phyloP scores from a whole-genome alignment of 208 protist genomes.

The Herpetomonas tarakana region DNA sequence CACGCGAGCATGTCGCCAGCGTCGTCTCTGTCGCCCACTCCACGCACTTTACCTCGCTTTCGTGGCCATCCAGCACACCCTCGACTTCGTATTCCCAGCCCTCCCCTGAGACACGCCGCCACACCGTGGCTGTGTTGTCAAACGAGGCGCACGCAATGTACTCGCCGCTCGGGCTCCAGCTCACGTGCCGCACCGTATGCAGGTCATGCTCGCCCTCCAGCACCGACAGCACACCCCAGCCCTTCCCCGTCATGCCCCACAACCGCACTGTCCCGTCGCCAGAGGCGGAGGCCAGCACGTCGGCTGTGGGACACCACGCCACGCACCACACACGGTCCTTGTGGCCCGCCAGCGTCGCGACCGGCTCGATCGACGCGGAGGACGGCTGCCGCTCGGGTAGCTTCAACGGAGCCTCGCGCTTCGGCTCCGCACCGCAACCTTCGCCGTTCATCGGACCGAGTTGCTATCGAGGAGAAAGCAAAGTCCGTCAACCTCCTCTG shows the following conservation, averaged over 20 bases:
- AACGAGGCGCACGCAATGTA: slow-evolving; percentile 83
- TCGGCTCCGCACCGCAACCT: not conserved
- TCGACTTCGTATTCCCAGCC: slow-evolving; percentile 67
- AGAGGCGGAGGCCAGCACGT: slow-evolving; percentile 70
- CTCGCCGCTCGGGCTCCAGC: slow-evolving; percentile 78
- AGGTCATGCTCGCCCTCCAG: slow-evolving; percentile 66
- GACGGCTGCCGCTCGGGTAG: slow-evolving; percentile 9
- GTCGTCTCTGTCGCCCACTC: slow-evolving; percentile 73
- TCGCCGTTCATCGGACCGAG: not conserved
- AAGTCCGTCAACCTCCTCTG: too few relatives aligned
- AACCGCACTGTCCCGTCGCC: slow-evolving; percentile 68
- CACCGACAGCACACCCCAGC: slow-evolving; percentile 2
- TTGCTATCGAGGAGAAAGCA: not conserved
- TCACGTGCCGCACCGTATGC: slow-evolving; percentile 75
- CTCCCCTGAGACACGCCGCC: slow-evolving; percentile 34
- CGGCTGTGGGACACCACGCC: slow-evolving; percentile 66
- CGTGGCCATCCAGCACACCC: slow-evolving; percentile 84
- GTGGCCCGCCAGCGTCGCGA: slow-evolving; percentile 56
- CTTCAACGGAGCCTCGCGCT: slow-evolving; percentile 15
- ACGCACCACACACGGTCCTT: slow-evolving; percentile 83
- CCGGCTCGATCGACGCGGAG: slow-evolving; percentile 23
- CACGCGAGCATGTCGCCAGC: slow-evolving; percentile 85
- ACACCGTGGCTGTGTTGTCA: slow-evolving; percentile 77
- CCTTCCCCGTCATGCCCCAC: slow-evolving; percentile 34
- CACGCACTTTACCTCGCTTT: slow-evolving; percentile 92